Base-by-base conservation (phyloP, 768 basidiomycete species). In the Trametes cinnabarina region DNA sequence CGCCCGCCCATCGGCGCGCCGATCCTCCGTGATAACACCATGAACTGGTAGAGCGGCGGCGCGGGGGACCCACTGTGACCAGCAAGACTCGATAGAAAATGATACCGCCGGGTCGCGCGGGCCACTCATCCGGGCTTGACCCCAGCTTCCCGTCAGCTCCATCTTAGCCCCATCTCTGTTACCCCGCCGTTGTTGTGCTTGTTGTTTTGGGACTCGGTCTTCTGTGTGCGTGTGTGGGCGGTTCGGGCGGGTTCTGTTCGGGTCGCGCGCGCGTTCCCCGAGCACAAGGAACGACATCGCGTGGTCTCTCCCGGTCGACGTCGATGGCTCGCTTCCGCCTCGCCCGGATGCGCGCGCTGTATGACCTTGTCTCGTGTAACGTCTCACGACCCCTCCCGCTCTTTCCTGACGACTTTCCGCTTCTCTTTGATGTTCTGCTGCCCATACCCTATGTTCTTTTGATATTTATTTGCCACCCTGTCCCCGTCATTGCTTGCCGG, bases 1-100 rank as follows among this genome's bases (percentile, higher is more conserved):
- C 76, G 84, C 64, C 75, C 78, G 57, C 78, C 89, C 39, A 92
- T 93, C 59, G 87, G 86, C 3, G 82, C 88, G 49, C 91, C 92
- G 20, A 81, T 92, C 59, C 68, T 94, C 72, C 77, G 82, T 67
- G 87, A 90, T 74, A 93, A 86, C 72, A 92, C 85, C 64, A 84
- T 92, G 84, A 89, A 91, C 71, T 93, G 90, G 90, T 93, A 58
- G 20, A 47, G 15, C 32, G 20, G 25, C 37, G 39, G n/a, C n/a
- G 3, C 40, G 3, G 41, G 47, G 17, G 44, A 26, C 42, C 37
- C 34, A 22, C 41, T 6, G 15, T 22, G 20, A 23, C 37, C 20
- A n/a, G 14, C 42, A 35, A 17, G 30, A 23, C 51, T 55, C 53
- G 46, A 55, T 55, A 28, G 25, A 55, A 55, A 55, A 55, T 47